Percentiles rank a stretch among this genome's conserved stretches.
phyloP scores from a whole-genome alignment of 2,329 filamentous ascomycete species.

The Nannizziopsis arthrosporioides region DNA sequence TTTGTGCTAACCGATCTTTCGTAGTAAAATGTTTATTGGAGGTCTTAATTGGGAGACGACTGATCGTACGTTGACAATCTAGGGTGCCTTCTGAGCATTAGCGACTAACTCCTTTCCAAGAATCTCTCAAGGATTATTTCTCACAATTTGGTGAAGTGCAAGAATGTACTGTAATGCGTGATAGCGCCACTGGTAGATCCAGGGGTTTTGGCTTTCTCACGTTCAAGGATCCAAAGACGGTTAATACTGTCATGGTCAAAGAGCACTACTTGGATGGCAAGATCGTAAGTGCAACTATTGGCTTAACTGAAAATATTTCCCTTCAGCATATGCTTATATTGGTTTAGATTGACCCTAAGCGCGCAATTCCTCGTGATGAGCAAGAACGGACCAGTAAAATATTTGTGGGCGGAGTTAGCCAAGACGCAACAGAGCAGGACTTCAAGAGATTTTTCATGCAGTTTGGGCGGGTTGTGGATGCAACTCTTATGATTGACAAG shows the following conservation, averaged over 20 bases:
- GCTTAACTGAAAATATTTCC: neutral
- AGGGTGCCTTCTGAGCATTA: neutral
- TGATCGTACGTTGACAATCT: slow-evolving; percentile 58
- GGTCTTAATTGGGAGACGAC: slow-evolving; percentile 99
- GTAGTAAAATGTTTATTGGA: slow-evolving; percentile 99
- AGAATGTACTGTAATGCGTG: slow-evolving; percentile 98
- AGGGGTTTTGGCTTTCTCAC: slow-evolving; percentile 95
- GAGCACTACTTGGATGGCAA: slow-evolving; percentile 97
- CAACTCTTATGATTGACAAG: slow-evolving; percentile 99
- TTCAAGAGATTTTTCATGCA: slow-evolving; percentile 96
- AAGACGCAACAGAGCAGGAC: slow-evolving; percentile 90
- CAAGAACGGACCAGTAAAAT: slow-evolving; percentile 98
- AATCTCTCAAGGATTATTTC: slow-evolving; percentile 94
- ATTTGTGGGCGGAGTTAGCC: slow-evolving; percentile 93
- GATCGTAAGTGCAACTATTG: slow-evolving; percentile 53
- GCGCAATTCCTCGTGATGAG: slow-evolving; percentile 91
- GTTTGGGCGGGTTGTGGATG: slow-evolving; percentile 91
- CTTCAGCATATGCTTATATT: slow-evolving; percentile 1
- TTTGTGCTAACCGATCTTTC: slow-evolving; percentile 25
- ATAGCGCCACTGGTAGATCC: slow-evolving; percentile 83
- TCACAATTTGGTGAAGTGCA: slow-evolving; percentile 94
- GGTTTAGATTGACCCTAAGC: slow-evolving; percentile 84
- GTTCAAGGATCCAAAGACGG: slow-evolving; percentile 93
- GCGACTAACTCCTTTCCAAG: slow-evolving; percentile 38
- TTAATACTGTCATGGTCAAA: slow-evolving; percentile 99